Base-by-base conservation (phyloP, 2,329 filamentous ascomycete species). In the Stagonosporopsis tanaceti region DNA sequence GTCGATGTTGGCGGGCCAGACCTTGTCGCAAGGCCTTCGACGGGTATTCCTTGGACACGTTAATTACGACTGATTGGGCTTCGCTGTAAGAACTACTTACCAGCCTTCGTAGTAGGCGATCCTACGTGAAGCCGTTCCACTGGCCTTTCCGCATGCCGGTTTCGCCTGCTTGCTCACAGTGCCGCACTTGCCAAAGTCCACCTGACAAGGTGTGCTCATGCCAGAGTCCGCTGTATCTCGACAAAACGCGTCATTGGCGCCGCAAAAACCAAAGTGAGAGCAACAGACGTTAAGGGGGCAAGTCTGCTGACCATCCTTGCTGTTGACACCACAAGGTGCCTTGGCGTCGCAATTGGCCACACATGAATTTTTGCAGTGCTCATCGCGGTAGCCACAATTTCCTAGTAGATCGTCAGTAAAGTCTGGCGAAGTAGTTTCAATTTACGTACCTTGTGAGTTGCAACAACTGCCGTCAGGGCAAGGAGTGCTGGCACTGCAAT, bases 221-320 rank as follows among this genome's bases (percentile, higher is more conserved):
- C 48, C 46, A 39, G 50, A 27, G 1, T 37, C 50, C 11, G 53
- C 46, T 22, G 34, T n/a, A 8, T 53, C 56, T 14, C 50, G 54
- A 42, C 53, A 61, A 39, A 66, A 69, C 2, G 56, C 32, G 8
- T 57, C 79, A 1, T 71, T 78, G 28, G 58, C 55, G 12, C 74
- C 76, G 8, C 79, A 81, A 52, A 69, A 67, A 1, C 78, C 78
- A 2, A 77, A 70, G 42, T 80, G 77, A 6, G 61, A 66, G 52
- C 66, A 68, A 48, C 66, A 70, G 11, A 60, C 50, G 11, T 67
- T 64, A 6, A 65, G 38, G 0, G 59, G 59, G 24, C 63, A 66
- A 4, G 9, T 58, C 24, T 44, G 51, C 1, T 34, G 14, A 15
- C 56, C 52, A 8, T 34, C 40, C 4, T 40, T 41, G 12, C 67